These are phyloP conservation scores for Pichia sp. DNA, from an alignment of 1,139 yeast genomes.

Conservation along the genomic window DNA sequence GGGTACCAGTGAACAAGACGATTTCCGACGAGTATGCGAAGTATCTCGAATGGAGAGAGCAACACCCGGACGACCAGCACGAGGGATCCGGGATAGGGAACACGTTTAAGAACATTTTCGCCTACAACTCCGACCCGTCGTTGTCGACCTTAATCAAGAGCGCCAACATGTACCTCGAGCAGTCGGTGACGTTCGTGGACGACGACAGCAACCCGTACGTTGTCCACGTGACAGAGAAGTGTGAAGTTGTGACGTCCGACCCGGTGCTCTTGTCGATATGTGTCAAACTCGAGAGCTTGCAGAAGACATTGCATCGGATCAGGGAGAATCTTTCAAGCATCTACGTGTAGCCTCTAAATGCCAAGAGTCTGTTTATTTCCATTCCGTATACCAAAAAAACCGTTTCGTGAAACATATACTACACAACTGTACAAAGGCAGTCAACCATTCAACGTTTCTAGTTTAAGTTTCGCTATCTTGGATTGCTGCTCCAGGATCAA, in stretches of 20 bases:
- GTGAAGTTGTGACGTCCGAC: conserved; percentile 33
- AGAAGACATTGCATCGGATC: conserved; percentile 25
- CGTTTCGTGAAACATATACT: not conserved
- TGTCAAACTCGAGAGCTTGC: conserved; percentile 31
- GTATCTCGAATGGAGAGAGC: conserved; percentile 24
- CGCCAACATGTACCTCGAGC: conserved; percentile 27
- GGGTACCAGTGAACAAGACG: conserved; percentile 28
- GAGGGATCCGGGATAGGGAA: conserved; percentile 8
- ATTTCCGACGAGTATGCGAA: conserved; percentile 30
- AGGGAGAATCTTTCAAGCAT: conserved; percentile 21
- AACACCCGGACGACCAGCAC: conserved; percentile 6
- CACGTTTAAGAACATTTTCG: conserved; percentile 20
- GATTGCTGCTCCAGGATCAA: conserved; percentile 18
- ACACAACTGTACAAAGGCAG: not conserved
- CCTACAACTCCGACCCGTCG: conserved; percentile 25
- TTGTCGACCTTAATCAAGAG: conserved; percentile 27
- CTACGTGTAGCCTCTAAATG: not conserved
- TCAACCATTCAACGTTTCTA: conserved; percentile 17
- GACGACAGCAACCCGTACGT: conserved; percentile 27
- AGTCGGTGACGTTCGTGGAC: conserved; percentile 29
- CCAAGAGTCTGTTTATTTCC: too few relatives aligned
- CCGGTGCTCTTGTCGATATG: conserved; percentile 31
- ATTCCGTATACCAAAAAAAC: not conserved
- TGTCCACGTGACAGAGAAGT: conserved; percentile 28
- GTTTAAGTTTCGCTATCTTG: conserved; percentile 16